Evolutionary conservation across 2,329 filamentous ascomycete species (phyloP).

Genomic region (Amesomyces nigricolor): DNA sequence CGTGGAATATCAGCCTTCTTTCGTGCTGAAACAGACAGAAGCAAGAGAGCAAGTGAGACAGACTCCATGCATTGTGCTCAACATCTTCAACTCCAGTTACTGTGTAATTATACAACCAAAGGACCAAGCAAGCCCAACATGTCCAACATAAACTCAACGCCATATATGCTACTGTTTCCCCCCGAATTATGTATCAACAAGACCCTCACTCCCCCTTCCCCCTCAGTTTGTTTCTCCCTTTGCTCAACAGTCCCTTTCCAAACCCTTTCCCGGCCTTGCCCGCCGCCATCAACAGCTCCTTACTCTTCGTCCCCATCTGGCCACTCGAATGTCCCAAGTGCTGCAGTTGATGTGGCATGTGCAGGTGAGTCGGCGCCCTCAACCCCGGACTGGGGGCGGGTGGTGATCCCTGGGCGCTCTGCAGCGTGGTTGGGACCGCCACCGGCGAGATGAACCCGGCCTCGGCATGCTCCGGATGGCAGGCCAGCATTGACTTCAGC

Average conservation of each 20-base stretch:
- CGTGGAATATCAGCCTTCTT: too few species aligned
- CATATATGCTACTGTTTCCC: not conserved
- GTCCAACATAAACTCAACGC: not conserved
- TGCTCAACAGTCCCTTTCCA: conserved; percentile 85
- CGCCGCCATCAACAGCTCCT: conserved; percentile 80
- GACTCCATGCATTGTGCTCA: too few species aligned
- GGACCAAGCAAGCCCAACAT: too few species aligned
- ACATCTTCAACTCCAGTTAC: too few species aligned
- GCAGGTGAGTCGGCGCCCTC: conserved; percentile 29
- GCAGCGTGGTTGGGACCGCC: conserved; percentile 2
- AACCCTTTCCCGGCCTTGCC: conserved; percentile 87
- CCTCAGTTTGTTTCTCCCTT: conserved; percentile 78
- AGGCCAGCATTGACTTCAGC: conserved; percentile 42
- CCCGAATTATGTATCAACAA: not conserved
- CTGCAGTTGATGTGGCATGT: conserved; percentile 36
- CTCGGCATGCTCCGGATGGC: conserved; percentile 45
- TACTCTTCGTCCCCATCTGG: conserved; percentile 75
- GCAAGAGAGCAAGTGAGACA: too few species aligned
- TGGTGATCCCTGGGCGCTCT: conserved; percentile 22
- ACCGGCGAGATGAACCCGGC: conserved; percentile 30
- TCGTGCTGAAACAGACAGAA: too few species aligned
- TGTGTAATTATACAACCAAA: too few species aligned
- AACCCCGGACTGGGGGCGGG: conserved; percentile 29
- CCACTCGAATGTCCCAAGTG: conserved; percentile 50
- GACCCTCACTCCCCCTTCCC: conserved; percentile 71